Percentiles rank a stretch among this genome's conserved stretches.
Evolutionary conservation across 192 early-diverging fungal genomes (phyloP).

Genomic region (Obelidium mucronatum): DNA sequence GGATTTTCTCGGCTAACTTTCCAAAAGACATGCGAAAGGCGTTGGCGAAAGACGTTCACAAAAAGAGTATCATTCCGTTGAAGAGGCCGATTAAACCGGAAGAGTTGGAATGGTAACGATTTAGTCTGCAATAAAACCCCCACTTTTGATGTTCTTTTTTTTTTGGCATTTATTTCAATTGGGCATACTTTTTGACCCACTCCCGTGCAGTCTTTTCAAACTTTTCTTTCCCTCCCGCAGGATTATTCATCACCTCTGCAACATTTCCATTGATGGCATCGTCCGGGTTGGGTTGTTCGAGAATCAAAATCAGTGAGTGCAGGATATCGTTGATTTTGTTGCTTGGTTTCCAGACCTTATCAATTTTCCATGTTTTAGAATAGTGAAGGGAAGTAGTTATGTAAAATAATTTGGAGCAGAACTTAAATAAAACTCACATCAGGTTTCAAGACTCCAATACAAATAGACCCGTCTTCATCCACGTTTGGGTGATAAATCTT

Average conservation of each 20-base stretch:
- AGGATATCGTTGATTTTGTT: slow-evolving; percentile 76
- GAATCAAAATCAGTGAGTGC: slow-evolving; percentile 62
- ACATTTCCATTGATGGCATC: slow-evolving; percentile 79
- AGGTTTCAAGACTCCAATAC: slow-evolving; percentile 75
- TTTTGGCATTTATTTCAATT: too few relatives aligned
- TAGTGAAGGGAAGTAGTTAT: neutral
- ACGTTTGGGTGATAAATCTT: slow-evolving; percentile 86
- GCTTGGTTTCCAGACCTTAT: slow-evolving; percentile 79
- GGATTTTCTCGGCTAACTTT: neutral
- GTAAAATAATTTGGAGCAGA: neutral
- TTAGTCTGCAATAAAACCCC: too few relatives aligned
- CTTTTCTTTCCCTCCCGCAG: slow-evolving; percentile 7
- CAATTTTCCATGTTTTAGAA: neutral
- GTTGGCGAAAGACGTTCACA: slow-evolving; percentile 78
- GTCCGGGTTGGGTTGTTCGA: slow-evolving; percentile 82
- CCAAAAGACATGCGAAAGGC: slow-evolving; percentile 94
- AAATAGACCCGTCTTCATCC: slow-evolving; percentile 83
- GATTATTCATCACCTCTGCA: slow-evolving; percentile 71
- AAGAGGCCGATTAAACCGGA: slow-evolving; percentile 59
- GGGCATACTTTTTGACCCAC: slow-evolving; percentile 72
- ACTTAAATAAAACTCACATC: slow-evolving; percentile 53
- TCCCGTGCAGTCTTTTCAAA: slow-evolving; percentile 79
- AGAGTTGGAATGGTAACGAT: slow-evolving; percentile 68
- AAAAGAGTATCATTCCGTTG: slow-evolving; percentile 66
- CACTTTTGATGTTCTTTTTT: too few relatives aligned